A percentile compares a stretch with the other conserved stretches of the same genome.
Evolutionary conservation across 768 basidiomycete genomes (phyloP).

Genomic region (Nidula microcarpa): DNA sequence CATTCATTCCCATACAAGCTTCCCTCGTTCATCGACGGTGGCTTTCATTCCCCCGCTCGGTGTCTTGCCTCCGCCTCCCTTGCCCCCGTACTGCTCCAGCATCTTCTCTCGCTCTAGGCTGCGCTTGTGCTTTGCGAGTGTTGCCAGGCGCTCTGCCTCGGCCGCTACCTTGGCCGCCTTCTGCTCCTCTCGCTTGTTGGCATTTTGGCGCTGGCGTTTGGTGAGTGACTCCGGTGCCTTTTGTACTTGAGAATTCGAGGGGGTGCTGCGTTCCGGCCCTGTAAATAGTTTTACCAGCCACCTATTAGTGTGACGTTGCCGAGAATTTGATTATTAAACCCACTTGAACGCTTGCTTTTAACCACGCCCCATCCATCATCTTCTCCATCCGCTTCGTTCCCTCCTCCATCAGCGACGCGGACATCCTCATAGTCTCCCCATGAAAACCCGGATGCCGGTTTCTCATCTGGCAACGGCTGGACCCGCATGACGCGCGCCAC

Average conservation of each 20-base stretch:
- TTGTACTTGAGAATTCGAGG: slow-evolving; percentile 7
- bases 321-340: background rate
- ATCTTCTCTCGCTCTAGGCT: slow-evolving; percentile 55
- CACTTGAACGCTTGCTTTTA: slow-evolving; percentile 37
- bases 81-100: slow-evolving; percentile 38
- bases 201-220: slow-evolving; percentile 72
- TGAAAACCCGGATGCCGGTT: slow-evolving; percentile 62
- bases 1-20: slow-evolving; percentile 54
- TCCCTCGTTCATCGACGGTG: slow-evolving; percentile 51
- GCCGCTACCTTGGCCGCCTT: slow-evolving; percentile 56
- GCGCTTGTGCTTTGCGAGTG: slow-evolving; percentile 55
- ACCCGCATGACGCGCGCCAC: slow-evolving; percentile 71
- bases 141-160: slow-evolving; percentile 47
- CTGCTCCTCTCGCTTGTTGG: slow-evolving; percentile 48
- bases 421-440: slow-evolving; percentile 81
- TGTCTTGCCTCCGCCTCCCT: slow-evolving; percentile 24
- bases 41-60: slow-evolving; percentile 62
- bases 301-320: no score
- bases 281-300: background rate
- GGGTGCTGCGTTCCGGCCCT: slow-evolving; percentile 10
- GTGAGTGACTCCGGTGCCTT: slow-evolving; percentile 45
- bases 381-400: slow-evolving; percentile 64
- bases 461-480: slow-evolving; percentile 50
- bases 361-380: slow-evolving; percentile 84
- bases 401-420: slow-evolving; percentile 31